Percentiles rank a stretch among this genome's conserved stretches.
These are phyloP conservation scores for Westerdykella sp. DNA, from an alignment of 2,329 filamentous ascomycete genomes.

Conservation along the genomic window DNA sequence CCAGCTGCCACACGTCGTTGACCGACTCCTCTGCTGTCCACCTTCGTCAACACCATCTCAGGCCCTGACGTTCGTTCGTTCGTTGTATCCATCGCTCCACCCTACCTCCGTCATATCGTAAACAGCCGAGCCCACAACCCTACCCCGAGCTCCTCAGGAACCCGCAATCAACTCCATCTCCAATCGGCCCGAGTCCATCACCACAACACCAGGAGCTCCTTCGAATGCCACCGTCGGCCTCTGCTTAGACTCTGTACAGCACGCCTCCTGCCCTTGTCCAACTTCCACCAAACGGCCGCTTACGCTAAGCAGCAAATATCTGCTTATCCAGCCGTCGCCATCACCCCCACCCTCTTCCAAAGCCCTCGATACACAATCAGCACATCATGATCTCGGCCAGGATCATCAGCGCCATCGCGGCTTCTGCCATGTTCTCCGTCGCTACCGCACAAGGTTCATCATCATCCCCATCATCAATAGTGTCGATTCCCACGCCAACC, in stretches of 20 bases:
- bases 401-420: constrained; percentile 26
- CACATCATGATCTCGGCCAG: constrained; percentile 31
- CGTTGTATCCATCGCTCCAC: neutral
- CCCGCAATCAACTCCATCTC: constrained; percentile 4
- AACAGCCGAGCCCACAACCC: constrained; percentile 1
- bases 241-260: constrained; percentile 22
- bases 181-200: constrained; percentile 5
- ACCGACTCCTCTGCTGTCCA: constrained; percentile 26
- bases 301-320: constrained; percentile 16
- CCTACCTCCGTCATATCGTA: neutral
- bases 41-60: constrained; percentile 10
- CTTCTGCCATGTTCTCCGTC: constrained; percentile 26
- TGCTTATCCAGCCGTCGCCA: constrained; percentile 16
- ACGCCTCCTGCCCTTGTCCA: constrained; percentile 4
- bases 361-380: neutral
- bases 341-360: constrained; percentile 3
- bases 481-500: constrained; percentile 26
- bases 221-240: constrained; percentile 18
- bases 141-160: constrained; percentile 5
- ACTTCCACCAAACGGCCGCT: constrained; percentile 7
- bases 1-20: constrained; percentile 27
- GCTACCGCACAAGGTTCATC: constrained; percentile 20
- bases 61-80: constrained; percentile 6
- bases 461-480: constrained; percentile 11
- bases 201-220: constrained; percentile 8